Evolutionary conservation across 78 protist genomes (phyloP), one percentile per base, ranked within the genome.

Genomic region (Mantamonas sphyraenae): DNA sequence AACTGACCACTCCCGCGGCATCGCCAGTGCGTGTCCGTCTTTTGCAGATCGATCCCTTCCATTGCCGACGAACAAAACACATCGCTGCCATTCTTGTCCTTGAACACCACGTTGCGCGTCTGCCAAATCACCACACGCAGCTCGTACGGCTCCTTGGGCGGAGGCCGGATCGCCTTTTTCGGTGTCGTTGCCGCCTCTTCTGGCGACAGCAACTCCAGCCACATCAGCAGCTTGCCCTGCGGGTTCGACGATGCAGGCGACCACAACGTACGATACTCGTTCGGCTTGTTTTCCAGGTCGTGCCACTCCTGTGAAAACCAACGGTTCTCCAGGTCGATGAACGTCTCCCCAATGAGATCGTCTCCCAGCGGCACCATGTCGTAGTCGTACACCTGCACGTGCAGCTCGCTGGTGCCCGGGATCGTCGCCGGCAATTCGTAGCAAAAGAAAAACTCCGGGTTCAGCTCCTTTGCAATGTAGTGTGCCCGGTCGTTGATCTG

Each of bases 1-100:
- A 73, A 73, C 22, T 62, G 47, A 26, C 77, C 77, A 19, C 64
- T 65, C 24, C 77, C 77, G n/a, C 14, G 58, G 24, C 63, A 43
- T 58, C 77, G 34, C 77, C 77, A 73, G 71, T 73, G 77, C 61
- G 47, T 65, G 50, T 73, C 77, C 24, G 73, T 60, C 22, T 51
- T 33, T 43, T 73, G 77, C 77, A 24, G 19, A 16, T 73, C 71
- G 55, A 28, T 67, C 10, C 71, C 77, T n/a, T n/a, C n/a, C n/a
- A n/a, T n/a, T n/a, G n/a, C n/a, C n/a, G n/a, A n/a, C 17, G 77
- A 64, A 17, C 58, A 12, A 63, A 35, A 73, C 12, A 73, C 64
- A 12, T 73, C 77, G 31, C 55, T 30, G 68, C 17, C 64, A 19
- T 62, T n/a, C 40, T 63, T 30, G 75, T 73, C 71, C 47, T 35